A percentile compares a stretch with the other conserved stretches of the same genome.
These are phyloP conservation scores for Hevea brasiliensis DNA, from an alignment of 345 rosid species.

Conservation along the genomic window DNA sequence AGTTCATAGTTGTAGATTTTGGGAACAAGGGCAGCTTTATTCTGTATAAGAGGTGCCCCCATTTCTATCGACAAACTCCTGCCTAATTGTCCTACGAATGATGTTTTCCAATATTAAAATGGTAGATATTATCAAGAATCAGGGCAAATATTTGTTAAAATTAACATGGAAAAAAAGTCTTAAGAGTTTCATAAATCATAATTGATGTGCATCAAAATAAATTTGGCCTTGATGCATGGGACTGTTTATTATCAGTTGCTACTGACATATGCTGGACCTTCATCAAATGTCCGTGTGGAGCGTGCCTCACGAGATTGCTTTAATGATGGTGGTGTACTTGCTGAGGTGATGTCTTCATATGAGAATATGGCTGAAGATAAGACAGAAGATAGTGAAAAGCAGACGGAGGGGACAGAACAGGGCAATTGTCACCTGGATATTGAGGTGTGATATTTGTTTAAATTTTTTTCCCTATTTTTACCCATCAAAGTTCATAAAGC, in stretches of 20 bases:
- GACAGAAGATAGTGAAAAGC: slow-evolving; percentile 30
- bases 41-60: neutral
- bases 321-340: slow-evolving; percentile 62
- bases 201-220: neutral
- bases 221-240: slow-evolving; percentile 12
- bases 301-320: slow-evolving; percentile 47
- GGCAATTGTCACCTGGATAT: slow-evolving; percentile 31
- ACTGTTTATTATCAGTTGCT: slow-evolving; percentile 46
- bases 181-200: neutral
- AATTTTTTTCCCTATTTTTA: too few species aligned
- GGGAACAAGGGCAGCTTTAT: neutral
- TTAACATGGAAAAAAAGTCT: neutral
- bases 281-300: slow-evolving; percentile 84
- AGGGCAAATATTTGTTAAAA: neutral
- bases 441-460: slow-evolving; percentile 44
- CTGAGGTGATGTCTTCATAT: slow-evolving; percentile 64
- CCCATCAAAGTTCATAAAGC: neutral
- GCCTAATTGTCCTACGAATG: neutral
- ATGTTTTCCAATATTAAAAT: neutral
- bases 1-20: neutral
- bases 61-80: neutral
- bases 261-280: slow-evolving; percentile 80
- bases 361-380: slow-evolving; percentile 45
- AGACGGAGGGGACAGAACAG: slow-evolving; percentile 28
- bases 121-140: neutral